Conservation (phyloP, 257 asterid species). For the Jacaranda copaia region DNA sequence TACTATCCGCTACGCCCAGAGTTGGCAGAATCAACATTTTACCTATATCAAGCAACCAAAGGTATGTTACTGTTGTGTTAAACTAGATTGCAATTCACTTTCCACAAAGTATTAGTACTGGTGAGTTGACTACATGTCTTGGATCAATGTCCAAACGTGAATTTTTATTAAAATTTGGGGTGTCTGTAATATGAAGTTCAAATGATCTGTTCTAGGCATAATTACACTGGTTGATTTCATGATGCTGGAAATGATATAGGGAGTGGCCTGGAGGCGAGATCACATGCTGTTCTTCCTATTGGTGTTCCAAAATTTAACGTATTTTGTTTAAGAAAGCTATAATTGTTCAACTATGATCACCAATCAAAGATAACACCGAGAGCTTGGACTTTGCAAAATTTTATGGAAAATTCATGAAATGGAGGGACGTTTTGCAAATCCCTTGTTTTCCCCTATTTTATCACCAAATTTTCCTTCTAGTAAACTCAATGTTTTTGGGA, state of each 20-base stretch:
- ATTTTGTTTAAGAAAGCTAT: background rate
- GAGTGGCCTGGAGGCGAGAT: too few species aligned
- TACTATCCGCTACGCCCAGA: constrained; percentile 98
- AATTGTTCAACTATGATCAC: background rate
- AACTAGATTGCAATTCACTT: constrained; percentile 2
- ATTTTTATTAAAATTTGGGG: background rate
- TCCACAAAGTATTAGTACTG: background rate
- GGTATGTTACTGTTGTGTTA: constrained; percentile 52
- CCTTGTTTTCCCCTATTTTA: too few species aligned
- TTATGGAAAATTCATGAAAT: background rate
- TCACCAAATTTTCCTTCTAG: too few species aligned
- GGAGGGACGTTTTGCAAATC: too few species aligned
- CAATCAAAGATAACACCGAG: background rate
- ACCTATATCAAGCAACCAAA: constrained; percentile 97
- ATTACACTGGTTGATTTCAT: too few species aligned
- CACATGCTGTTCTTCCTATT: too few species aligned
- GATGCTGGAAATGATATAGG: too few species aligned
- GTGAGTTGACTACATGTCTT: constrained; percentile 14
- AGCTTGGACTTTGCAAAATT: background rate
- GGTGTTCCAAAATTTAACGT: too few species aligned
- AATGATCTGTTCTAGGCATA: background rate
- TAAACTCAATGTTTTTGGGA: too few species aligned
- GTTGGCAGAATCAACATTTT: constrained; percentile 95
- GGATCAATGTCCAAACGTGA: background rate
- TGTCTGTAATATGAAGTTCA: background rate